Conservation (phyloP, 202 grass and related monocot genomes). For the Cymbopogon flexuosus region DNA sequence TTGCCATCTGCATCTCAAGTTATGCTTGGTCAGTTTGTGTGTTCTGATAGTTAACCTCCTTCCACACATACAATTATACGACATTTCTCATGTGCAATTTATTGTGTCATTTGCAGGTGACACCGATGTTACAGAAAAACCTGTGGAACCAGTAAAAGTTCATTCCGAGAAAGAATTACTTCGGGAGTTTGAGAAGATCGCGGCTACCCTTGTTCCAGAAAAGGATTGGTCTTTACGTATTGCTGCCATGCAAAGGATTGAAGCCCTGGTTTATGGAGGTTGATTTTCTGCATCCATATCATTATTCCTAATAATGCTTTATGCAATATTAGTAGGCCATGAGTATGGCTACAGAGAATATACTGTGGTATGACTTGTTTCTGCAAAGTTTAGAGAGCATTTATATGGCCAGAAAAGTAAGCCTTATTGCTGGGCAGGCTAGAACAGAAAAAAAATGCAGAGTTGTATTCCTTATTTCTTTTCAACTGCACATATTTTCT, state of each 20-base stretch:
- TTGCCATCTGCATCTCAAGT: background rate
- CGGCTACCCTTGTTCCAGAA: slow-evolving; percentile 79
- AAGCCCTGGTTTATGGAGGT: slow-evolving; percentile 93
- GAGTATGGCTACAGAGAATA: background rate
- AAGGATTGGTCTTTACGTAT: slow-evolving; percentile 95
- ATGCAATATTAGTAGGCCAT: slow-evolving; percentile 9
- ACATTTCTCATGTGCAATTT: slow-evolving; percentile 20
- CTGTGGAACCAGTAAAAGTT: slow-evolving; percentile 78
- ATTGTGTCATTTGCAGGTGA: slow-evolving; percentile 57
- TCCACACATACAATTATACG: slow-evolving; percentile 2
- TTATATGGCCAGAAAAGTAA: slow-evolving; percentile 9
- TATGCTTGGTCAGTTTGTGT: background rate
- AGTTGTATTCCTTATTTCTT: slow-evolving; percentile 9
- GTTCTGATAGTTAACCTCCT: slow-evolving; percentile 16
- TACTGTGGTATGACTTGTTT: background rate
- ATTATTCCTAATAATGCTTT: slow-evolving; percentile 22
- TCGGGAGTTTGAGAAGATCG: slow-evolving; percentile 89
- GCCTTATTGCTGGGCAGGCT: slow-evolving; percentile 6
- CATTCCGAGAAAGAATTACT: slow-evolving; percentile 97
- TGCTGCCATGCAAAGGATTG: slow-evolving; percentile 89
- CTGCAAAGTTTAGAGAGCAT: background rate
- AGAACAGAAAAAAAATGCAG: background rate
- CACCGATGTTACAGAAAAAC: slow-evolving; percentile 68
- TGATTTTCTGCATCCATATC: slow-evolving; percentile 6
- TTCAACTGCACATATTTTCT: background rate